Evolutionary conservation across 1,139 yeast genomes (phyloP).

Genomic region (Sugiyamaella grinbergsii): DNA sequence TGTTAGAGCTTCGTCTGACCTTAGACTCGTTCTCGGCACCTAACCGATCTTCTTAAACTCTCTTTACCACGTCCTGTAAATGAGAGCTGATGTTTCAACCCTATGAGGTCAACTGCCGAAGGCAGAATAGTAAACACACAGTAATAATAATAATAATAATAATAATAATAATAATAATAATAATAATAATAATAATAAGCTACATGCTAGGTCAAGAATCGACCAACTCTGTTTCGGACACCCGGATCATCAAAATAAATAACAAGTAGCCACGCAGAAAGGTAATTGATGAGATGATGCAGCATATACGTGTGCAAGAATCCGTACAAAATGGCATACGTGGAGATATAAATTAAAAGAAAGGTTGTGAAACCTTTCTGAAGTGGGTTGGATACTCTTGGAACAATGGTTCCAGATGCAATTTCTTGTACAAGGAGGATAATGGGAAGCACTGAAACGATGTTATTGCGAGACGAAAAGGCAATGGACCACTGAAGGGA

Average conservation of each 20-base stretch:
- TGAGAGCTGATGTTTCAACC: no score
- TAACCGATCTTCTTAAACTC: no score
- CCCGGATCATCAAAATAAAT: slow-evolving; percentile 28
- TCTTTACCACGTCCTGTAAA: no score
- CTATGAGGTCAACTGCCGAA: no score
- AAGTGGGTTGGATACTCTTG: slow-evolving; percentile 23
- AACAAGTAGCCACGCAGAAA: slow-evolving; percentile 36
- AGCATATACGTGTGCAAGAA: slow-evolving; percentile 42
- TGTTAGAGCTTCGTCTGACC: no score
- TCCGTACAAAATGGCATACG: slow-evolving; percentile 40
- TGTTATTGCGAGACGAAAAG: slow-evolving; percentile 40
- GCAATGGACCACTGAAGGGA: slow-evolving; percentile 37
- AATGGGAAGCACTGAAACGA: slow-evolving; percentile 39
- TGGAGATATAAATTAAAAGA: slow-evolving; percentile 32
- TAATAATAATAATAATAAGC: background rate
- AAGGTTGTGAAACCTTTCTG: slow-evolving; percentile 28
- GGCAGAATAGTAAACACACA: slow-evolving; percentile 4
- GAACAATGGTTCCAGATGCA: slow-evolving; percentile 29
- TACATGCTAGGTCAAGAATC: slow-evolving; percentile 5
- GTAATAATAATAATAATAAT: background rate
- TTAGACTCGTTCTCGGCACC: no score
- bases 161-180: background rate
- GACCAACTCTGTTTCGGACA: slow-evolving; percentile 20
- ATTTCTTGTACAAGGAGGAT: slow-evolving; percentile 32
- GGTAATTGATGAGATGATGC: slow-evolving; percentile 40